phyloP scores from a whole-genome alignment of 2,329 filamentous ascomycete species.

The Neonectria punicea region DNA sequence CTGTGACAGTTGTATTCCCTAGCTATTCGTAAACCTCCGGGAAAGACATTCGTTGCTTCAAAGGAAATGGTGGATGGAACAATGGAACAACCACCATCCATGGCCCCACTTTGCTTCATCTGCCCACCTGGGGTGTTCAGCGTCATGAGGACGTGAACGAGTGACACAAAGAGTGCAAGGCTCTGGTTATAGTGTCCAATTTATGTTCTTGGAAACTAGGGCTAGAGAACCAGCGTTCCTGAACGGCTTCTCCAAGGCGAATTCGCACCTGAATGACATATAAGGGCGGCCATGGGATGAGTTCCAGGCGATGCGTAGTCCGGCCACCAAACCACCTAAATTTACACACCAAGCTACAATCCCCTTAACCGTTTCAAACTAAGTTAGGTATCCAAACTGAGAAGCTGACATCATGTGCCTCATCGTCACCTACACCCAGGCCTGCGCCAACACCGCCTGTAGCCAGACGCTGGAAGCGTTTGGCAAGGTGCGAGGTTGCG shows the following conservation, averaged over 20 bases:
- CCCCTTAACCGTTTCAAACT: too few relatives aligned
- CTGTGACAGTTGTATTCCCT: neutral
- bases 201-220: neutral
- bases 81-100: neutral
- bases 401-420: neutral
- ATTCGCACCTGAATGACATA: neutral
- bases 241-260: neutral
- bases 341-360: neutral
- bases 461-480: neutral
- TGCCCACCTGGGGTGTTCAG: neutral
- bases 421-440: neutral
- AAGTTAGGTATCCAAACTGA: neutral
- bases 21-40: neutral
- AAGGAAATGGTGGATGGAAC: neutral
- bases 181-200: neutral
- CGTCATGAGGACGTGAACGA: neutral
- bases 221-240: neutral
- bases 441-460: neutral
- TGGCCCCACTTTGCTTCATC: neutral
- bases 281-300: neutral
- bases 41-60: neutral
- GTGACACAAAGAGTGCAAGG: neutral
- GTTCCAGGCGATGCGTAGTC: neutral
- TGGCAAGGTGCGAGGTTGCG: neutral
- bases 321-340: neutral